Evolutionary conservation across 2,329 filamentous ascomycete species (phyloP), one percentile per base, ranked within the genome.

Genomic region (Sarocladium oryzae): DNA sequence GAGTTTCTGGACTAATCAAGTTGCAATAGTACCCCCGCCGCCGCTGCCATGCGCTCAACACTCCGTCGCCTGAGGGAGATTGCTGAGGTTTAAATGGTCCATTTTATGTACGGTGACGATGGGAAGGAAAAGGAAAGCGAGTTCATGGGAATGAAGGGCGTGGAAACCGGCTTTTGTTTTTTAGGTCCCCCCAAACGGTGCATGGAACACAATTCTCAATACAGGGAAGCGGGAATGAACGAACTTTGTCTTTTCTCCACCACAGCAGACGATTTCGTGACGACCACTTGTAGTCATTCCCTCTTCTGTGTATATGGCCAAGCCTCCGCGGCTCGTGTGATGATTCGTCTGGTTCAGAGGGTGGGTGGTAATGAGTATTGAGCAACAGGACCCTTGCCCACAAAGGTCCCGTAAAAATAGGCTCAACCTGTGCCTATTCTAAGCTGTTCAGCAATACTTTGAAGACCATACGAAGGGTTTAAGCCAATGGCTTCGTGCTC

Each of bases 31-130:
- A 96, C 91, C 66, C 88, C 91, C 61, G 91, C 91, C 67, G 91
- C 91, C 61, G 90, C 89, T 67, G 89, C 91, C 67, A 95, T 91
- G 76, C 85, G 91, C 76, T 96, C 91, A 65, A 96, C 91, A 66
- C 90, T 96, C 77, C 88, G 91, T 79, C 87, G 91, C 84, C 82
- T 96, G 79, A 87, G 91, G 73, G 91, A 96, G 79, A 95, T 96
- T 78, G 88, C 88, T 71, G 91, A 96, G 84, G 89, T 95, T 77
- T 92, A 88, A 79, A 72, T 65, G 66, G 58, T 54, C 60, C 54
- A 52, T 18, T 36, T 37, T 9, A 49, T 30, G 40, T 45, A 23
- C 26, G 43, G 24, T 18, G 21, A 10, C 16, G 33, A 9, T 3
- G 28, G 9, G 24, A 24, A 41, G 20, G 21, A 18, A 49, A 26